Evolutionary conservation across 495 filamentous ascomycete genomes (phyloP).

Genomic region (Chaetomium fimeti): DNA sequence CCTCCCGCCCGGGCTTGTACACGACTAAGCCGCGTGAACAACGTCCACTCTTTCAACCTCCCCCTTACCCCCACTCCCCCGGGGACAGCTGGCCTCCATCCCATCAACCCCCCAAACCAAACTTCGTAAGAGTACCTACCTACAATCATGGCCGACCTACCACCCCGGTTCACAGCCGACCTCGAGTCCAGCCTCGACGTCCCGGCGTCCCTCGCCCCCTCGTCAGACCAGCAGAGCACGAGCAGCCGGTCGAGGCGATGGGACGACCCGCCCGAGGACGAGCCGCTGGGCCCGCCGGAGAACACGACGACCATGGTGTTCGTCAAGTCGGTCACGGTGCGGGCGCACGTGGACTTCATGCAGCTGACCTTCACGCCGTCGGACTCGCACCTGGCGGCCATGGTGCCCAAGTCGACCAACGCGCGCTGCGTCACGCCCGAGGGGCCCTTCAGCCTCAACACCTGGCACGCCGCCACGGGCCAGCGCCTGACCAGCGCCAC

Average conservation of each 20-base stretch:
- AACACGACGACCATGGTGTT: conserved; percentile 27
- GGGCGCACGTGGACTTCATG: conserved; percentile 3
- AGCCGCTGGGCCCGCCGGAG: conserved; percentile 9
- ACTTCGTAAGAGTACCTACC: background rate
- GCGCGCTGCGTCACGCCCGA: background rate
- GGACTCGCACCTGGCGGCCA: conserved; percentile 23
- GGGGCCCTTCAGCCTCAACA: conserved; percentile 1
- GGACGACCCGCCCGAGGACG: conserved; percentile 32
- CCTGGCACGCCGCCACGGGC: conserved; percentile 13
- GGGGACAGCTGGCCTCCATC: background rate
- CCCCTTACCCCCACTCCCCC: no score
- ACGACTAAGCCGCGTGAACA: background rate
- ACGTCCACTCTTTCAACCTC: no score
- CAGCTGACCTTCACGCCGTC: conserved; percentile 21
- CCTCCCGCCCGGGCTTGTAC: background rate
- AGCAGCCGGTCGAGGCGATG: conserved; percentile 20
- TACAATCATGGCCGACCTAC: conserved; percentile 17
- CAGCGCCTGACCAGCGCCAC: background rate
- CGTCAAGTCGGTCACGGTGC: conserved; percentile 1
- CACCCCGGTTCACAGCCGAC: conserved; percentile 7
- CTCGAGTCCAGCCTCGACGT: conserved; percentile 12
- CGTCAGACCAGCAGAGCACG: conserved; percentile 6
- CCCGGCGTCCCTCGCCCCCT: background rate
- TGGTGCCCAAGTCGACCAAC: conserved; percentile 12
- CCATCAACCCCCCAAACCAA: background rate